A percentile compares a stretch with the other conserved stretches of the same genome.
Evolutionary conservation across 2,329 filamentous ascomycete genomes (phyloP).

Genomic region (Ceratocystis ficicola): DNA sequence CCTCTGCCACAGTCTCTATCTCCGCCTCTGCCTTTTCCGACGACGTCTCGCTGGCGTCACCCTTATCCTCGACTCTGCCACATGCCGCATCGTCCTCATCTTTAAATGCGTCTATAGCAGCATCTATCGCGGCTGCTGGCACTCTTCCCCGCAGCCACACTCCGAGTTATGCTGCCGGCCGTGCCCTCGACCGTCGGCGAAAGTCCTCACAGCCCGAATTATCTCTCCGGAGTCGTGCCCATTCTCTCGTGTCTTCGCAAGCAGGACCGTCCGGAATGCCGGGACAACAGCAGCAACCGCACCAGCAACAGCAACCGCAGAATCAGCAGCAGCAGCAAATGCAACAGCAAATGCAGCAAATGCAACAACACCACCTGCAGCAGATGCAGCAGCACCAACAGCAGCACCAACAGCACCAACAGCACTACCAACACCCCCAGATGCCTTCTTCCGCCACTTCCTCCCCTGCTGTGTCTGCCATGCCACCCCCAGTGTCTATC

Average conservation of each 20-base stretch:
- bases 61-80: not conserved
- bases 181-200: conserved; percentile 41
- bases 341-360: conserved; percentile 25
- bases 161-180: conserved; percentile 48
- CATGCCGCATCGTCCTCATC: conserved; percentile 14
- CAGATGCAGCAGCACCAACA: conserved; percentile 33
- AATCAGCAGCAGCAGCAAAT: conserved; percentile 16
- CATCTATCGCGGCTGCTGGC: conserved; percentile 31
- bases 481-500: conserved; percentile 24
- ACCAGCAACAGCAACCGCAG: conserved; percentile 22
- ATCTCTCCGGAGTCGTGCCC: conserved; percentile 44
- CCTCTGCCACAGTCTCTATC: not conserved
- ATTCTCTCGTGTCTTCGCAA: conserved; percentile 30
- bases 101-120: conserved; percentile 21
- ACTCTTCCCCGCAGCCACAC: conserved; percentile 45
- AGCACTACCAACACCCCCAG: conserved; percentile 41
- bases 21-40: conserved; percentile 12
- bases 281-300: conserved; percentile 39
- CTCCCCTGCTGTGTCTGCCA: conserved; percentile 26
- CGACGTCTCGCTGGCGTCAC: not conserved
- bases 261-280: conserved; percentile 27
- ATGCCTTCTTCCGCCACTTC: conserved; percentile 35
- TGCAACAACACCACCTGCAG: conserved; percentile 13
- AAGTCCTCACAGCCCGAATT: conserved; percentile 42
- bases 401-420: conserved; percentile 32